Conservation (phyloP, 768 basidiomycete genomes). For the Coprinellus aureogranulatus region DNA sequence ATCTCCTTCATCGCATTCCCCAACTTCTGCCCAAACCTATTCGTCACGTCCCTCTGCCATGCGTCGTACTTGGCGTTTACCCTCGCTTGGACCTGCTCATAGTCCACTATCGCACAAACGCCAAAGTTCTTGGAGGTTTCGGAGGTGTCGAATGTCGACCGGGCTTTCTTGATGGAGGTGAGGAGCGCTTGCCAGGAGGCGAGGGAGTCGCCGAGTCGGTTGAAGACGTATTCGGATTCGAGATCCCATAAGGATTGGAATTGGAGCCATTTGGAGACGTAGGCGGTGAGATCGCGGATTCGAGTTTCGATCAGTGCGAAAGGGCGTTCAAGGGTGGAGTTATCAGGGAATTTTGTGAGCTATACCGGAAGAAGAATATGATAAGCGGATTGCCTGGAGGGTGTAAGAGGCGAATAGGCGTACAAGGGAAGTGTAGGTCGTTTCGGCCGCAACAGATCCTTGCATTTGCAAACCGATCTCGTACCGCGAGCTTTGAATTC, state of each 20-base stretch:
- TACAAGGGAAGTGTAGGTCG: conserved; percentile 82
- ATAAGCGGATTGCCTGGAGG: background rate
- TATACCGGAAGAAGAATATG: no score
- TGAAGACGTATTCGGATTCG: conserved; percentile 95
- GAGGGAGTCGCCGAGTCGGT: conserved; percentile 90
- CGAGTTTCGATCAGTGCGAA: conserved; percentile 86
- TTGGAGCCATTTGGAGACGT: conserved; percentile 97
- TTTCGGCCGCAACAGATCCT: conserved; percentile 58
- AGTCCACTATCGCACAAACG: conserved; percentile 84
- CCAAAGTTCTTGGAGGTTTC: conserved; percentile 92
- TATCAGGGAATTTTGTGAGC: conserved; percentile 74
- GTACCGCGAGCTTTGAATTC: conserved; percentile 94
- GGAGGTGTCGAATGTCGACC: conserved; percentile 94
- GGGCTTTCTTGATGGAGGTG: conserved; percentile 94
- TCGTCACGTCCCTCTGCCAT: conserved; percentile 95
- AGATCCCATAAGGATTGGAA: conserved; percentile 99
- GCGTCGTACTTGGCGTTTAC: conserved; percentile 99
- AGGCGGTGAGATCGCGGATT: conserved; percentile 81
- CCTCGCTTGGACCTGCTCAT: conserved; percentile 95
- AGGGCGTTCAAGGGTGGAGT: conserved; percentile 67
- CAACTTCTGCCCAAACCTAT: conserved; percentile 88
- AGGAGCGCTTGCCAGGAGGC: conserved; percentile 93
- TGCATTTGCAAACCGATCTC: conserved; percentile 96
- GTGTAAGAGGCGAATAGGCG: conserved; percentile 19
- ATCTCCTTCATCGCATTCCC: conserved; percentile 97